Percentiles rank a stretch among this genome's conserved stretches.
These are phyloP conservation scores for Pyrus betulifolia DNA, from an alignment of 306 rosid genomes.

Conservation along the genomic window DNA sequence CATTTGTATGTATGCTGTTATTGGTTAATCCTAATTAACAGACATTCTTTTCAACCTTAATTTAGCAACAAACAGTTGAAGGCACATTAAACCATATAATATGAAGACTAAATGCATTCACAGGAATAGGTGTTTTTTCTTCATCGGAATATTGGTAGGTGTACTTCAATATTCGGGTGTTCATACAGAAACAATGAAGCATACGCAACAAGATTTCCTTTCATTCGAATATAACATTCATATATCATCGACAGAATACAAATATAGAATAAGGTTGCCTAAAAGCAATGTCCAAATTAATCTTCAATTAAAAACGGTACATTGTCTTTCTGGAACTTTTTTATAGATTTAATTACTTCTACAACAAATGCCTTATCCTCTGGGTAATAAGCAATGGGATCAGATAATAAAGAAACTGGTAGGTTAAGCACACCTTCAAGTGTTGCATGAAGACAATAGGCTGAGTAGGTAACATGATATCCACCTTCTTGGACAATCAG, in stretches of 20 bases:
- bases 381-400: constrained; percentile 65
- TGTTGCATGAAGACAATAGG: constrained; percentile 85
- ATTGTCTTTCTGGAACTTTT: constrained; percentile 36
- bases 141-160: neutral
- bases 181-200: neutral
- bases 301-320: constrained; percentile 37
- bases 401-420: constrained; percentile 42
- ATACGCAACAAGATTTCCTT: neutral
- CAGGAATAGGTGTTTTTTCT: no score
- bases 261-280: neutral
- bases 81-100: no score
- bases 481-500: constrained; percentile 94
- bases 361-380: constrained; percentile 59
- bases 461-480: constrained; percentile 80
- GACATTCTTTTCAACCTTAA: no score
- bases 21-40: no score
- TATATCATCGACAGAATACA: neutral
- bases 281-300: constrained; percentile 1
- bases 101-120: no score
- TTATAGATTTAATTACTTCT: constrained; percentile 49
- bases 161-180: neutral
- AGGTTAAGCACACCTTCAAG: constrained; percentile 86
- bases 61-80: no score
- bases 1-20: no score
- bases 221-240: neutral